These are phyloP conservation scores for Aureobasidium mangrovei DNA, from an alignment of 2,329 filamentous ascomycete species.

Conservation along the genomic window DNA sequence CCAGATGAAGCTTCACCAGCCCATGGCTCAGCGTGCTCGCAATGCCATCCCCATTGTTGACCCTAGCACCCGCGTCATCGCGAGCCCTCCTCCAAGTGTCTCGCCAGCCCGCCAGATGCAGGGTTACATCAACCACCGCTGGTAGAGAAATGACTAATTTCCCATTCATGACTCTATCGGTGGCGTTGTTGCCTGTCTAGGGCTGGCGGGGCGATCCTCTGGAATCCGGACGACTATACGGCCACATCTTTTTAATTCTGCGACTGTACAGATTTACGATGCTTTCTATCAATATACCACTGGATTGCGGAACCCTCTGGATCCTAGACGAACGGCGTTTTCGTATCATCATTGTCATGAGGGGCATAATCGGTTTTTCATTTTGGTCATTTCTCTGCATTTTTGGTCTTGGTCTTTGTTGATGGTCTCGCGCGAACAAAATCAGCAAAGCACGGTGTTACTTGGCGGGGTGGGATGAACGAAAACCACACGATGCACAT, in stretches of 20 bases:
- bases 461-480: constrained; percentile 5
- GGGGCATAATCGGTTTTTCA: constrained; percentile 12
- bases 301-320: constrained; percentile 12
- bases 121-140: constrained; percentile 45
- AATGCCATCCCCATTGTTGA: constrained; percentile 98
- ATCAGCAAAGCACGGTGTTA: constrained; percentile 12
- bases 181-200: constrained; percentile 15
- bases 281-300: constrained; percentile 14
- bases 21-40: constrained; percentile 75
- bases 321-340: constrained; percentile 16
- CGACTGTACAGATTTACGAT: constrained; percentile 19
- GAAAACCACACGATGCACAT: constrained; percentile 14
- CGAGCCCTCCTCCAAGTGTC: constrained; percentile 72
- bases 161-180: constrained; percentile 15
- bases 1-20: constrained; percentile 79
- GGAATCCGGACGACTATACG: constrained; percentile 12
- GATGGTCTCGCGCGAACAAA: constrained; percentile 10
- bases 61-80: constrained; percentile 82
- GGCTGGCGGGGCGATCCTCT: constrained; percentile 20
- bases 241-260: constrained; percentile 13
- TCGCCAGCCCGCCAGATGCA: constrained; percentile 56
- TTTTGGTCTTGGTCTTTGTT: constrained; percentile 7
- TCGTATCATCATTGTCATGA: constrained; percentile 13
- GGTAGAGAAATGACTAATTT: constrained; percentile 20
- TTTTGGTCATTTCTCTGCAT: constrained; percentile 11